A percentile compares a stretch with the other conserved stretches of the same genome.
Conservation (phyloP, 495 filamentous ascomycete species). For the Neurospora cerealis region DNA sequence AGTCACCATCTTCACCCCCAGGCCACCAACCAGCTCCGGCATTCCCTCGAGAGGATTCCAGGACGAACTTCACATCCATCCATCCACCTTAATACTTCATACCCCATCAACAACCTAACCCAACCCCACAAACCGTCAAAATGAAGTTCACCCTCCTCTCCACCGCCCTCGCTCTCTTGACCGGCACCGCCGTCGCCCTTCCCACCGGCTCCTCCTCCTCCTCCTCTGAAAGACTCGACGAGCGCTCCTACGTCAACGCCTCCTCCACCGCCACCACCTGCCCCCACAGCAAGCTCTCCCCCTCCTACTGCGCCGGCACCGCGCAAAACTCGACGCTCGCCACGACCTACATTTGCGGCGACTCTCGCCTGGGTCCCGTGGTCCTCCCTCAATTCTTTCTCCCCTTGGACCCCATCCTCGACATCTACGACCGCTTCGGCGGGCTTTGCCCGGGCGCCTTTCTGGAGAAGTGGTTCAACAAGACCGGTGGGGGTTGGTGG, state of each 20-base stretch:
- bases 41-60: neutral
- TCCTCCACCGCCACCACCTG: neutral
- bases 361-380: slow-evolving; percentile 41
- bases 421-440: slow-evolving; percentile 39
- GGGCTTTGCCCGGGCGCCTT: slow-evolving; percentile 39
- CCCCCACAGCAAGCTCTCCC: neutral
- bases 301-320: slow-evolving; percentile 29
- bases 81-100: neutral
- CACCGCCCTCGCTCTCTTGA: neutral
- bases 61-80: neutral
- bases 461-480: slow-evolving; percentile 34
- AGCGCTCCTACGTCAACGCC: neutral
- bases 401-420: slow-evolving; percentile 22
- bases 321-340: slow-evolving; percentile 18
- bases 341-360: slow-evolving; percentile 38
- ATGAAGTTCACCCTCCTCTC: neutral
- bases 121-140: neutral
- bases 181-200: neutral
- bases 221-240: neutral
- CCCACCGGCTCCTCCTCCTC: neutral
- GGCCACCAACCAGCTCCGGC: neutral
- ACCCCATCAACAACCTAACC: too few relatives aligned
- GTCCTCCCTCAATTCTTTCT: slow-evolving; percentile 30
- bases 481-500: slow-evolving; percentile 23
- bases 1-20: neutral